Evolutionary conservation across 495 filamentous ascomycete genomes (phyloP), one percentile per base, ranked within the genome.

Genomic region (Penicillium silybi): DNA sequence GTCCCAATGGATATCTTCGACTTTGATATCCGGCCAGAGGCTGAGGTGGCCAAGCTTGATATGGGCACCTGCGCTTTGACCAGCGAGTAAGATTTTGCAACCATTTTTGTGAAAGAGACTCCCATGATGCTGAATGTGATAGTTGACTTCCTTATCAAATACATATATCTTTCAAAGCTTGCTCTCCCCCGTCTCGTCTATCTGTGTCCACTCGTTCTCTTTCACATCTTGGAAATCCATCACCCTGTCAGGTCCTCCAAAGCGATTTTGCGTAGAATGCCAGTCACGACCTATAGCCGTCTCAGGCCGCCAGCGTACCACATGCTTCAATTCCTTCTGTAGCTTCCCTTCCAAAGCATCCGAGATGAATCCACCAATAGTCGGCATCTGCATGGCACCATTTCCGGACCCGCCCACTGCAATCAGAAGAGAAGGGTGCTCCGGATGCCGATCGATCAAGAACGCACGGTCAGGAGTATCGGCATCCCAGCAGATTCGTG

Each of bases 1-100:
- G 67, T 97, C 35, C 92, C 92, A 11, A 90, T 95, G 77, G 92
- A 97, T 74, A 96, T 97, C 46, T 96, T 96, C 59, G 90, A 93
- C 63, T 95, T 97, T 66, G 91, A 96, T 67, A 91, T 96, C 54
- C 80, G 83, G 46, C 89, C 91, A 0, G 74, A 79, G 29, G 80
- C 80, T 0, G 75, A 78, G 11, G 81, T 76, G 20, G 76, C 83
- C 64, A 80, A 78, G 71, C 59, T 75, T 54, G 88, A 95, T 61
- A 85, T 93, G 81, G 89, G 89, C 0, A 70, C 61, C 38, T 95
- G 90, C 67, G 89, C 89, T 17, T 88, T 87, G 66, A 80, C 85
- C 51, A 86, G 71, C 50, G 64, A 68, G 34, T 77, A 67, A 42
- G 17, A 4, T 10, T 1, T 38, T 20, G 5, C 7, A 9, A 19